A percentile compares a stretch with the other conserved stretches of the same genome.
Evolutionary conservation across 148 eudicot genomes (phyloP).

Genomic region (Cornus florida): DNA sequence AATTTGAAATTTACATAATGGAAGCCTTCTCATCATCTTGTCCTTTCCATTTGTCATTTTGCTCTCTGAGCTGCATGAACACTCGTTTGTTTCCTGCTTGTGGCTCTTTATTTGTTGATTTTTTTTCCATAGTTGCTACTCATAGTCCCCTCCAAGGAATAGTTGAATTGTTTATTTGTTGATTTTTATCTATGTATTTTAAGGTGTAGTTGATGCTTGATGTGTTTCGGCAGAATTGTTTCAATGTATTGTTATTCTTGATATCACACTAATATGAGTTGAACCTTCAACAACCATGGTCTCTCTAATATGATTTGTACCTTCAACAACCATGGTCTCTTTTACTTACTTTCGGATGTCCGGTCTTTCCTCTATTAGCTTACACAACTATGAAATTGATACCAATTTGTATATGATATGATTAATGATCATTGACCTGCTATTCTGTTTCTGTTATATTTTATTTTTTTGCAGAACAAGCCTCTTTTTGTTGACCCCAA

Average conservation of each 20-base stretch:
- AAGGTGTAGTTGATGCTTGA: neutral
- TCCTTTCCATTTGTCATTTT: neutral
- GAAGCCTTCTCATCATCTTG: neutral
- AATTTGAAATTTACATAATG: neutral
- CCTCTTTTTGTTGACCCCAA: neutral
- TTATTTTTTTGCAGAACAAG: neutral
- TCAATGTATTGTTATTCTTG: neutral
- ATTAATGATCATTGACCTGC: neutral
- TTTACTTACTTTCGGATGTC: neutral
- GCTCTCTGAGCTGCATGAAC: neutral
- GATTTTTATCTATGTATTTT: neutral
- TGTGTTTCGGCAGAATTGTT: neutral
- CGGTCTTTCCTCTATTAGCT: neutral
- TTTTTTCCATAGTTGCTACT: neutral
- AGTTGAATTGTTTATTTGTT: no score
- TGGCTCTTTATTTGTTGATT: neutral
- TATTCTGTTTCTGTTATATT: neutral
- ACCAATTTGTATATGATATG: neutral
- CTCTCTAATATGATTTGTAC: neutral
- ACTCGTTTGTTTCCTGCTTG: neutral
- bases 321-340: neutral
- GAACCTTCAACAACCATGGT: neutral
- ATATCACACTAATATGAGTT: neutral
- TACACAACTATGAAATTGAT: neutral
- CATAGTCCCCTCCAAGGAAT: no score